Conservation (phyloP, 208 protist species). For the Leishmania mexicana region DNA sequence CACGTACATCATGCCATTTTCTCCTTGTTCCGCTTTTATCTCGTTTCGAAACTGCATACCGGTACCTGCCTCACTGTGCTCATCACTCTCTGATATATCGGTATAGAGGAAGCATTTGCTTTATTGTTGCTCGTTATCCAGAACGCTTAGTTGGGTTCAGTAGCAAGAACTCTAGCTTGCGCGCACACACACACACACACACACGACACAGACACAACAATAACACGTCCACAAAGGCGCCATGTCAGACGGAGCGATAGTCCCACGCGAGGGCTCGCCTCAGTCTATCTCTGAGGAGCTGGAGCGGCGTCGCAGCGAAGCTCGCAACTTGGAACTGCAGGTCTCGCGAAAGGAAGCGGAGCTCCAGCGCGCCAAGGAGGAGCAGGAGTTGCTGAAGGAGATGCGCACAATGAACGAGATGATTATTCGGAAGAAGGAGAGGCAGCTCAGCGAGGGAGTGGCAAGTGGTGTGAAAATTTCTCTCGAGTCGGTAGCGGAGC, state of each 20-base stretch:
- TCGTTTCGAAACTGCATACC: neutral
- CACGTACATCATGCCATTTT: neutral
- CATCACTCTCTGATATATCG: neutral
- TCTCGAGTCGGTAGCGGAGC: constrained; percentile 54
- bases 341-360: constrained; percentile 74
- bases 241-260: constrained; percentile 61
- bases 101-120: neutral
- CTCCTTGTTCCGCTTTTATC: neutral
- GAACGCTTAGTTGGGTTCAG: neutral
- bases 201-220: neutral
- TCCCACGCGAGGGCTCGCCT: constrained; percentile 41
- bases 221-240: neutral
- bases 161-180: neutral
- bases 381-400: constrained; percentile 76
- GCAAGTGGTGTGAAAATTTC: constrained; percentile 59
- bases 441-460: constrained; percentile 26
- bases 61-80: neutral
- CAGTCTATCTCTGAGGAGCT: constrained; percentile 42
- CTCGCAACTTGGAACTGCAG: constrained; percentile 66
- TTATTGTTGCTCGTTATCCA: neutral
- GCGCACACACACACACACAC: neutral
- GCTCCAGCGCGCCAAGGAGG: constrained; percentile 76
- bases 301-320: constrained; percentile 57
- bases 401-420: constrained; percentile 81
- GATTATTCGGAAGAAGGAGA: constrained; percentile 64